Percentiles rank a stretch among this genome's conserved stretches.
These are phyloP conservation scores for Garcia nutans DNA, from an alignment of 345 rosid species.

Conservation along the genomic window DNA sequence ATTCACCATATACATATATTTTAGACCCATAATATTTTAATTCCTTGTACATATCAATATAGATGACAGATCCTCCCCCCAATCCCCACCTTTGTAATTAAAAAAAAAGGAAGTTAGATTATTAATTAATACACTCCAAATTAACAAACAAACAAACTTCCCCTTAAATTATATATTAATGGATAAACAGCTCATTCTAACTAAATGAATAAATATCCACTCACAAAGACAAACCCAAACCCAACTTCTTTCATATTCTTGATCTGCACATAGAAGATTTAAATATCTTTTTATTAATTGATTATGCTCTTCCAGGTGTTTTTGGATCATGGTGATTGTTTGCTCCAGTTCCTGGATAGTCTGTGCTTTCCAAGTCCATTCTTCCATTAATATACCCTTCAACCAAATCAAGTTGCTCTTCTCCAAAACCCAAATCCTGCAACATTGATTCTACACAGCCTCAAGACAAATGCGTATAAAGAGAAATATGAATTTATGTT, in stretches of 20 bases:
- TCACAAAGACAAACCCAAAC: slow-evolving; percentile 3
- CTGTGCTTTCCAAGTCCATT: slow-evolving; percentile 51
- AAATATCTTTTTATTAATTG: neutral
- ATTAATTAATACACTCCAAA: neutral
- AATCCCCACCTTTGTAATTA: neutral
- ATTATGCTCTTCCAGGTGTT: slow-evolving; percentile 43
- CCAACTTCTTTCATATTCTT: neutral
- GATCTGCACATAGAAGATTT: slow-evolving; percentile 4
- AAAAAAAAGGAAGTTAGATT: neutral
- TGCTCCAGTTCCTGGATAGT: slow-evolving; percentile 72
- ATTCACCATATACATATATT: neutral
- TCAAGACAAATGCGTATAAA: neutral
- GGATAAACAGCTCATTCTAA: neutral
- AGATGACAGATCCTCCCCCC: neutral
- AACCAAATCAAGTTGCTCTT: slow-evolving; percentile 11
- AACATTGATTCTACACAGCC: neutral
- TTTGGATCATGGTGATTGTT: slow-evolving; percentile 65
- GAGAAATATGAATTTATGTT: neutral
- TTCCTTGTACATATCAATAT: neutral
- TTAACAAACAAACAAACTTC: neutral
- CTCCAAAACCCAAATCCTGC: slow-evolving; percentile 32
- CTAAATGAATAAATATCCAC: too few species aligned
- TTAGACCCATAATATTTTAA: neutral
- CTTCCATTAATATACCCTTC: slow-evolving; percentile 36
- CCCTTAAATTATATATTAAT: neutral